phyloP scores from a whole-genome alignment of 164 flowering plant genomes.

The Nelumbo lutea region DNA sequence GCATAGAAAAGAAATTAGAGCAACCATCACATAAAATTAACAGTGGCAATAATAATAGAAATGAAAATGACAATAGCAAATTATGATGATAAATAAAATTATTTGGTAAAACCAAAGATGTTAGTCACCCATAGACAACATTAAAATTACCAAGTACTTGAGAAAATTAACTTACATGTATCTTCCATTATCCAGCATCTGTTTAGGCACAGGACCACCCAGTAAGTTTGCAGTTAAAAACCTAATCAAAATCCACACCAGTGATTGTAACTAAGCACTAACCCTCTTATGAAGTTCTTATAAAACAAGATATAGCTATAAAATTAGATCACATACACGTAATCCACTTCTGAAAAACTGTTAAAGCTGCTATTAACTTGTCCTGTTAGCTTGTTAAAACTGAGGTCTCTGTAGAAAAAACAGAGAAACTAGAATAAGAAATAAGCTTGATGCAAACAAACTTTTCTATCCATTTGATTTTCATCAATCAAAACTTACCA shows the following conservation, averaged over 20 bases:
- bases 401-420: constrained; percentile 50
- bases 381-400: constrained; percentile 62
- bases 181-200: constrained; percentile 41
- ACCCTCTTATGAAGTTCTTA: background rate
- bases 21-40: too few relatives aligned
- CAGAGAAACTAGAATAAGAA: constrained; percentile 1
- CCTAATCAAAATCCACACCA: constrained; percentile 27
- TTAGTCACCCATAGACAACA: background rate
- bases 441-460: background rate
- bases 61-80: too few relatives aligned
- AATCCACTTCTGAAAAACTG: constrained; percentile 13
- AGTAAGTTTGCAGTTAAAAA: constrained; percentile 59
- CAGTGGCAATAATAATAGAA: too few relatives aligned
- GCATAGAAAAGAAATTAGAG: background rate
- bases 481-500: background rate
- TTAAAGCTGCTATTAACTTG: constrained; percentile 33
- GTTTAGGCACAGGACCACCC: constrained; percentile 51
- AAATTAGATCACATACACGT: constrained; percentile 35
- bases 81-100: too few relatives aligned
- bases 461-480: background rate
- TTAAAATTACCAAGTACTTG: background rate
- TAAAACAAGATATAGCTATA: background rate
- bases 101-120: too few relatives aligned
- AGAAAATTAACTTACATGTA: constrained; percentile 42
- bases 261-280: background rate